Conservation (phyloP, 2,329 filamentous ascomycete genomes). For the Trichoderma aggressivum region DNA sequence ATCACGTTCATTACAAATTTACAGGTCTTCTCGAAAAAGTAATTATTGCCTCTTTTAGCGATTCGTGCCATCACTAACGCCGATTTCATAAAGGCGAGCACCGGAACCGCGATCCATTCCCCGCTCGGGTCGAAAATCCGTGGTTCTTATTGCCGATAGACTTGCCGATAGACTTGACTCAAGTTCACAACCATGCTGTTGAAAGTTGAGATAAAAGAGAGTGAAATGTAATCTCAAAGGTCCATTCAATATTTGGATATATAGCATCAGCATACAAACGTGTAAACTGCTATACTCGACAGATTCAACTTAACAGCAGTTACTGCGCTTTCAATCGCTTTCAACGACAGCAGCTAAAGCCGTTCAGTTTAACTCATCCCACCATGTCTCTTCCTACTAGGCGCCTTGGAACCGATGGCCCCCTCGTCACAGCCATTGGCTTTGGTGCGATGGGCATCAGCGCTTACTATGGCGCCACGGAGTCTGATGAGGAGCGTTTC, state of each 20-base stretch:
- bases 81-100: not conserved
- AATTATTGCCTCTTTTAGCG: not conserved
- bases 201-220: not conserved
- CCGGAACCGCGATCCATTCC: not conserved
- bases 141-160: not conserved
- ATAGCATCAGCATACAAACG: not conserved
- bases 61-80: not conserved
- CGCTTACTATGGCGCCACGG: conserved; percentile 37
- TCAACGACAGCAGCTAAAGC: not conserved
- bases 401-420: conserved; percentile 49
- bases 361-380: too few species aligned
- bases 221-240: not conserved
- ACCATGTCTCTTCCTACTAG: conserved; percentile 16
- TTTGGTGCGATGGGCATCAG: conserved; percentile 53
- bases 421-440: conserved; percentile 48
- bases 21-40: not conserved
- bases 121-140: not conserved
- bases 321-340: not conserved
- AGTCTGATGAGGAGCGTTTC: conserved; percentile 47
- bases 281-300: not conserved
- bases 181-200: not conserved
- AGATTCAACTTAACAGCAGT: not conserved
- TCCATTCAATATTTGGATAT: too few species aligned
- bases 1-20: not conserved
- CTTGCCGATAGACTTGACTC: not conserved